These are phyloP conservation scores for Novymonas esmeraldas DNA, from an alignment of 208 protist species.

Conservation along the genomic window DNA sequence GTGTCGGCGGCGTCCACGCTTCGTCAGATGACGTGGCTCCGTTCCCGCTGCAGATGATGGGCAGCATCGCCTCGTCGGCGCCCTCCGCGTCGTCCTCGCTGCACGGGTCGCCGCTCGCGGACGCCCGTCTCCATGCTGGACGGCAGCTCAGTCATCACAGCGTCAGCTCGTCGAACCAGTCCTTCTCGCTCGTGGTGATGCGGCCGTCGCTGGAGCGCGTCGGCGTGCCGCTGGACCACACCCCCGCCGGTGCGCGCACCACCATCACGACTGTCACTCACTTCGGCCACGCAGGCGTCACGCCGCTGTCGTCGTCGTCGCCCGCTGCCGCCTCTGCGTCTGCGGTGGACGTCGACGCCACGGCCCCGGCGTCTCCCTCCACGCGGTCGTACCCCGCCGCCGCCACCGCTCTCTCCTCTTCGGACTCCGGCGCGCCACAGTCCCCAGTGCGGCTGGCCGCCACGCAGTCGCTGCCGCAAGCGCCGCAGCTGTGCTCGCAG, in stretches of 20 bases:
- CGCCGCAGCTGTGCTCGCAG: neutral
- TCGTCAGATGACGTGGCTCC: neutral
- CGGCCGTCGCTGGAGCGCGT: constrained; percentile 24
- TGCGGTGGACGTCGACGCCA: constrained; percentile 7
- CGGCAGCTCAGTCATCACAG: neutral
- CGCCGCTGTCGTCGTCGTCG: neutral
- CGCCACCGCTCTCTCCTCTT: neutral
- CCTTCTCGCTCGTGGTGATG: constrained; percentile 25
- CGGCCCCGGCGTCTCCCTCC: constrained; percentile 2
- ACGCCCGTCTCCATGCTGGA: neutral
- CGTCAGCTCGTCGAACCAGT: constrained; percentile 2
- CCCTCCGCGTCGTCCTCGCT: neutral
- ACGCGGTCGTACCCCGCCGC: constrained; percentile 1
- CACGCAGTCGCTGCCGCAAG: too few relatives aligned
- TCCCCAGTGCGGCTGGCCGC: neutral
- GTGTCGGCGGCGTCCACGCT: neutral
- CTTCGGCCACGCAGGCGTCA: neutral
- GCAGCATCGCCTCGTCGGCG: neutral
- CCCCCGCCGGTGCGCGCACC: too few relatives aligned
- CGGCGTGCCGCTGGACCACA: neutral
- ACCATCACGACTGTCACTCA: neutral
- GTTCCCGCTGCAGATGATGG: neutral
- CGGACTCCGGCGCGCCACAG: neutral
- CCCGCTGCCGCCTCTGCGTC: too few relatives aligned
- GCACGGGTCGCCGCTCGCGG: neutral